Percentiles rank a stretch among this genome's conserved stretches.
Evolutionary conservation across 1,284 basidiomycete genomes (phyloP).

Genomic region (Sanghuangporus weigelae): DNA sequence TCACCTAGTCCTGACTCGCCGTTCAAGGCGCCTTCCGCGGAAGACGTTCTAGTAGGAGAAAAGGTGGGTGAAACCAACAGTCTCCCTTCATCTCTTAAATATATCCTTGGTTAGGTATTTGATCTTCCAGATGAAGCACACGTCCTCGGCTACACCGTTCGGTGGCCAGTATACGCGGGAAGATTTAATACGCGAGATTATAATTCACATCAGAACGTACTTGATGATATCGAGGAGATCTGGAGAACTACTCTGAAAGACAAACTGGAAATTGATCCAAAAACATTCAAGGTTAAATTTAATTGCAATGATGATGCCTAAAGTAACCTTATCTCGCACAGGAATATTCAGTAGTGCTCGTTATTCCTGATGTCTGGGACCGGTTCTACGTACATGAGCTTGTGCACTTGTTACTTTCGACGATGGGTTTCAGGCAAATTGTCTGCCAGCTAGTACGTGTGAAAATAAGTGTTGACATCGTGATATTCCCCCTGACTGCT

Average conservation of each 20-base stretch:
- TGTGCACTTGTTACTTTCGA: slow-evolving; percentile 68
- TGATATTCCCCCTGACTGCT: background rate
- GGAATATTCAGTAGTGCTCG: slow-evolving; percentile 85
- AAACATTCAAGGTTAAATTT: slow-evolving; percentile 54
- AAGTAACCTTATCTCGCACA: slow-evolving; percentile 27
- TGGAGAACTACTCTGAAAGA: slow-evolving; percentile 57
- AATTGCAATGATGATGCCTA: background rate
- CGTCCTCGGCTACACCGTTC: slow-evolving; percentile 56
- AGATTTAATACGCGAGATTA: slow-evolving; percentile 83
- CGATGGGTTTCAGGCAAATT: slow-evolving; percentile 89
- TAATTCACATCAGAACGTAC: slow-evolving; percentile 56
- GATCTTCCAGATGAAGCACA: slow-evolving; percentile 62
- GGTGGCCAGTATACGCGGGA: slow-evolving; percentile 74
- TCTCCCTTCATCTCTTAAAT: slow-evolving; percentile 11
- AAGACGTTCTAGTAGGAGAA: slow-evolving; percentile 59
- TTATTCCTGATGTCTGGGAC: slow-evolving; percentile 93
- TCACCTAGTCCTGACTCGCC: slow-evolving; percentile 80
- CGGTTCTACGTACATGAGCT: slow-evolving; percentile 79
- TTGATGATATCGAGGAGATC: slow-evolving; percentile 77
- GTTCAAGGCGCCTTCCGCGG: slow-evolving; percentile 45
- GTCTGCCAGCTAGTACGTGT: slow-evolving; percentile 77
- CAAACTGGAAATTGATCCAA: slow-evolving; percentile 52
- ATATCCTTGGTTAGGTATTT: slow-evolving; percentile 49
- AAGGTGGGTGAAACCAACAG: slow-evolving; percentile 40
- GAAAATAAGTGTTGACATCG: background rate